phyloP scores from a whole-genome alignment of 768 basidiomycete genomes.

The Russula ochroleuca region DNA sequence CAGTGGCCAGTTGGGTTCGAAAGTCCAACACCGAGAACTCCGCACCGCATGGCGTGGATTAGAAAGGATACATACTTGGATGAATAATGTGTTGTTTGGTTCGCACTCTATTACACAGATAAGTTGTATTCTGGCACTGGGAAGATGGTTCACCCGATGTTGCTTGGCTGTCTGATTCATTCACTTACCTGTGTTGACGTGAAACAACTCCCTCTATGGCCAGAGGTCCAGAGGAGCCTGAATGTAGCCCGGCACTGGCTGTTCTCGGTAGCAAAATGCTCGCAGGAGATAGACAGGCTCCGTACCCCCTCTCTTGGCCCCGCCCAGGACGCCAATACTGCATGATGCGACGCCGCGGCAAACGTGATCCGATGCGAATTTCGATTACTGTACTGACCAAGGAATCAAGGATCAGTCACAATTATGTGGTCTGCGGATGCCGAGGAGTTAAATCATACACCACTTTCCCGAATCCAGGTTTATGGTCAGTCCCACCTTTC shows the following conservation, averaged over 20 bases:
- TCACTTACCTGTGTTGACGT: not conserved
- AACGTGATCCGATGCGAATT: not conserved
- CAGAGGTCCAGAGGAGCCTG: not conserved
- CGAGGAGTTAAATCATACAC: not conserved
- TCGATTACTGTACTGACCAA: not conserved
- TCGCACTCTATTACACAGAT: not conserved
- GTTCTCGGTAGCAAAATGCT: not conserved
- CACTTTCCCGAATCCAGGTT: not conserved
- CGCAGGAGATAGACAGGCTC: conserved; percentile 5
- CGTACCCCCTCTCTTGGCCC: not conserved
- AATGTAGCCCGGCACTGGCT: not conserved
- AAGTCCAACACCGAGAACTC: not conserved
- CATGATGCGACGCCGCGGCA: not conserved
- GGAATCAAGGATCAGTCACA: not conserved
- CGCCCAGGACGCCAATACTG: not conserved
- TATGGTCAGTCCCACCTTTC: not conserved
- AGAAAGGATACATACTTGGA: not conserved
- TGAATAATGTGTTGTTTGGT: not conserved
- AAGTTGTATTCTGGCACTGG: not conserved
- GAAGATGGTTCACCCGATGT: not conserved
- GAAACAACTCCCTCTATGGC: not conserved
- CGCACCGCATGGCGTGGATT: not conserved
- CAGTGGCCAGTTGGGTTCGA: not conserved
- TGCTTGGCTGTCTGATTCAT: not conserved
- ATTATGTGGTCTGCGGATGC: not conserved